Evolutionary conservation across 257 asterid genomes (phyloP), one percentile per base, ranked within the genome.

Genomic region (Solanum clarkiae): DNA sequence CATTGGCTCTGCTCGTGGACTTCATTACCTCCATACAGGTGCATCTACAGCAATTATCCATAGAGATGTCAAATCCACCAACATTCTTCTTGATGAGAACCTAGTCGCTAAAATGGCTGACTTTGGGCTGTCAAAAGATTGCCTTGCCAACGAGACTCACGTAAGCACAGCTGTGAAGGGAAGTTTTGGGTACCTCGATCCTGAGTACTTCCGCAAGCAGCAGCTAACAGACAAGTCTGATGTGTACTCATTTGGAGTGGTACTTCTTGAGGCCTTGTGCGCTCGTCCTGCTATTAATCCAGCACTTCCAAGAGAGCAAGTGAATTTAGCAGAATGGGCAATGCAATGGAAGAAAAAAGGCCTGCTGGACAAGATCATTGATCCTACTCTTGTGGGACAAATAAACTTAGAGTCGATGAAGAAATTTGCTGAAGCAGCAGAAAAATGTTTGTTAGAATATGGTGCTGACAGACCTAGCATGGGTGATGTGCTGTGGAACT

Each of bases 151-250:
- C 60, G 94, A 96, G 62, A 90, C 92, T 1, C 97, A 96, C 42
- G 98, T 96, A 1, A 97, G 99, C 85, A 95, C 98, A 5, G 98
- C 98, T 8, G 98, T 97, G 80, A 96, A 96, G 88, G 99, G 99
- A 7, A 96, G 99, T 62, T 96, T 96, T 59, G 99, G 98, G 44
- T 96, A 95, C 80, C 87, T 96, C 3, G 98, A 96, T 80, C 98
- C 98, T 0, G 99, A 96, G 80, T 96, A 96, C 90, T 94, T 96
- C 91, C 66, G 97, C 40, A 96, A 96, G 79, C 99, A 95, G 15
- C 98, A 94, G 10, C 86, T 96, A 14, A 95, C 98, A 0, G 97
- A 96, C 53, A 96, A 96, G 56, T 96, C 98, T 0, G 98, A 95
- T 16, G 98, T 96, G 17, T 96, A 96, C 88, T 96, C 98, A 0